Base-by-base conservation (phyloP, 2,329 filamentous ascomycete genomes). In the Xylariales sp. region DNA sequence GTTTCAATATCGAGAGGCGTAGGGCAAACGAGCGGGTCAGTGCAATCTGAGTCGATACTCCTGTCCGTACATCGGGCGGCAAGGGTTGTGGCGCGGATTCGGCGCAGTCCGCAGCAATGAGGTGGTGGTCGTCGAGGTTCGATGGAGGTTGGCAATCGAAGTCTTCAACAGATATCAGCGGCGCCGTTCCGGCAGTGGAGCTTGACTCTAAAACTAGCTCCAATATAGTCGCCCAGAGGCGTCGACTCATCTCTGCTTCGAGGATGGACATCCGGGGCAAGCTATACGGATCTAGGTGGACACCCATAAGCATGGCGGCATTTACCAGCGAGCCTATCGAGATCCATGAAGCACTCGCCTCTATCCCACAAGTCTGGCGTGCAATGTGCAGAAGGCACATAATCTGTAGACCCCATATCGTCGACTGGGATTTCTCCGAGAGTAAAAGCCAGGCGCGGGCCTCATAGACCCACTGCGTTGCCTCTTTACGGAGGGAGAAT, bases 401-500 rank as follows among this genome's bases (percentile, higher is more conserved):
- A 0, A 55, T 65, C 40, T 82, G 78, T 0, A 82, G 43, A n/a
- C 61, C 64, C 18, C 68, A 64, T 0, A 80, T 57, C 2, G 60
- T 66, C 0, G 81, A 57, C 1, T 66, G 56, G 1, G 66, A 61
- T 42, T 81, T 82, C 33, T 55, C 51, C 18, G 40, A 43, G 5
- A 67, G 64, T 0, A 70, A 67, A 1, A 75, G 35, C 72, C 74
- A 82, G 0, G 66, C 66, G 29, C 76, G 70, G 0, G 70, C 76
- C 44, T 79, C 75, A 38, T 74, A 72, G 0, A 80, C 56, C 78
- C 77, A 83, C 19, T 56, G 63, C n/a, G 69, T 58, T 1, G 77
- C 77, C 0, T 63, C 61, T 5, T 56, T 36, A 5, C 74, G 67
- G 21, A 78, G 46, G 0, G 67, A 70, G 39, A 74, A 79, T 0